Evolutionary conservation across 1,139 yeast species (phyloP), one percentile per base, ranked within the genome.

Genomic region (Geotrichum reessii): DNA sequence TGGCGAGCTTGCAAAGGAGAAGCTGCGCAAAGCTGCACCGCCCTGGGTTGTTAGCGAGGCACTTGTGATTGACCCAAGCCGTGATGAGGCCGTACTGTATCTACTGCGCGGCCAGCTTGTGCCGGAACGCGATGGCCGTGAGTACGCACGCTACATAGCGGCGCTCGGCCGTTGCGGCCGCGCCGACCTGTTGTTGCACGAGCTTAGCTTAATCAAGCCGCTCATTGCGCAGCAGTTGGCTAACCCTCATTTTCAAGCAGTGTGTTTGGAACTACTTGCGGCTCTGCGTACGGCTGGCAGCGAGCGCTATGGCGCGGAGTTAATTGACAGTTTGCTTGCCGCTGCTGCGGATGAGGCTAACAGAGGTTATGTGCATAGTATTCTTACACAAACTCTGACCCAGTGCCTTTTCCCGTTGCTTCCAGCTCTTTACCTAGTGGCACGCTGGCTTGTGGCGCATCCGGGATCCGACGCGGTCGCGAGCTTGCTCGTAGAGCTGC

Each of bases 101-200:
- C 69, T 67, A 46, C 58, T 68, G 46, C 61, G 71, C 11, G 57
- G 65, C 5, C 62, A 61, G 61, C 57, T 68, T 12, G 61, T 63
- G 17, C 62, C 66, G 3, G 49, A 47, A 5, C 28, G 28, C 2
- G 63, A 67, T 44, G 42, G 53, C 3, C 49, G 49, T 4, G 63
- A 63, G 46, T 67, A 63, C 53, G 60, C 60, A 31, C 63, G 65
- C 53, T 70, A 69, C 58, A 56, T 69, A 19, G 61, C 65, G n/a
- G 71, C 73, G 5, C 62, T 68, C 50, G 71, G 70, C n/a, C 59
- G 73, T 27, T 67, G 69, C 55, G 61, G 61, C 21, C 55, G 65
- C 21, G 48, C 65, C 2, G 69, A 64, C 47, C 51, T 64, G 27
- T 58, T 70, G 24, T 28, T 61, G 25, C 57, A 59, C 48, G 73